Conservation (phyloP, 129 eudicot species). For the Arctium lappa region DNA sequence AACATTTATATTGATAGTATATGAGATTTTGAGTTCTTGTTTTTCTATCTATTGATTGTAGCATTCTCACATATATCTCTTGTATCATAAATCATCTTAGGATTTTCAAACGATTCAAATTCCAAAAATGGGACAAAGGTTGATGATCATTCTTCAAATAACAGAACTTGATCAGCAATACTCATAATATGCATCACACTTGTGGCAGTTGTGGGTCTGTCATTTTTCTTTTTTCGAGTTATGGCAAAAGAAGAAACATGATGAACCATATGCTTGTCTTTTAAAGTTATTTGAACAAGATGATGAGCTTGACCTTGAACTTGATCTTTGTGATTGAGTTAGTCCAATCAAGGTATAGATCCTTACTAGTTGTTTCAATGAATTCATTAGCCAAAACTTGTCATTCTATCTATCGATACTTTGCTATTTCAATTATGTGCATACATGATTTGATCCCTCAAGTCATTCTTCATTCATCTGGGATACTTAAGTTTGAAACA, state of each 20-base stretch:
- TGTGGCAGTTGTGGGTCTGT: conserved; percentile 37
- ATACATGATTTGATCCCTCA: background rate
- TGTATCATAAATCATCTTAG: conserved; percentile 25
- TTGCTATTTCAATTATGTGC: background rate
- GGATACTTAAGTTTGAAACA: background rate
- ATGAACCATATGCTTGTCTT: conserved; percentile 72
- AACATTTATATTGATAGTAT: too few species aligned
- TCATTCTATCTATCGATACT: background rate
- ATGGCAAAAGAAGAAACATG: conserved; percentile 78
- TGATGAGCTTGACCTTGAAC: conserved; percentile 76
- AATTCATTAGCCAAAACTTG: too few species aligned
- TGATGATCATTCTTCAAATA: conserved; percentile 21
- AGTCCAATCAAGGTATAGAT: conserved; percentile 4
- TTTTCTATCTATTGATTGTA: background rate
- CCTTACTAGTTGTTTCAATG: background rate
- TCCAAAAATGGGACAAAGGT: conserved; percentile 36
- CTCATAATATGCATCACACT: conserved; percentile 36
- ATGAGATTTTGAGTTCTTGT: too few species aligned
- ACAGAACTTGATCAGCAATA: conserved; percentile 40
- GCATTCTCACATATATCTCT: background rate
- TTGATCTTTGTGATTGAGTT: conserved; percentile 66
- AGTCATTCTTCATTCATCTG: background rate
- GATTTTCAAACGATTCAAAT: conserved; percentile 42
- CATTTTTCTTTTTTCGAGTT: conserved; percentile 53
- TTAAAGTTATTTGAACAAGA: conserved; percentile 78